Evolutionary conservation across 495 filamentous ascomycete genomes (phyloP), one percentile per base, ranked within the genome.

Genomic region (Chaetomidium leptoderma): DNA sequence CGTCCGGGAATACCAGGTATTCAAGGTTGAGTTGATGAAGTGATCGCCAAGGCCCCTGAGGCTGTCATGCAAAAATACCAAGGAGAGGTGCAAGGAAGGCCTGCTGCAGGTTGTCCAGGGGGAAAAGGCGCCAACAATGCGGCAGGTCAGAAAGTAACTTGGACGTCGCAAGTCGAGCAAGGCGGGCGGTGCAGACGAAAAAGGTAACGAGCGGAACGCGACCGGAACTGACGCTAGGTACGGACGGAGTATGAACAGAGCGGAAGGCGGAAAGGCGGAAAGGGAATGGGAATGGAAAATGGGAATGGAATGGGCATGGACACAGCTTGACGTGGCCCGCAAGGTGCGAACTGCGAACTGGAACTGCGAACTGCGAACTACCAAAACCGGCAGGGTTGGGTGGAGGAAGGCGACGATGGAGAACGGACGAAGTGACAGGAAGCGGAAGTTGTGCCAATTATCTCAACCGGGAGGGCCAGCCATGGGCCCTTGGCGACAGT

Each of bases 51-150:
- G 59, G 50, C 37, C 39, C 30, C 44, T 56, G 53, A 59, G 55
- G 55, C 58, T 64, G 60, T 56, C 64, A 66, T 59, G 37, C 35
- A 56, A 46, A 24, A 63, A 14, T 14, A 35, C 60, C 60, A 44
- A 58, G 44, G 35, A 21, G 7, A 26, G 21, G 24, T 7, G 39
- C 59, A 53, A 40, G 29, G 48, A 40, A 27, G 40, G 7, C n/a
- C 32, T 14, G 27, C 45, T 30, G 45, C 29, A 42, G 36, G 39
- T 33, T 8, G 14, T 39, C 23, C 35, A 17, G 27, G 32, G 40
- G 46, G 3, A 33, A 48, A 33, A 36, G 23, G 49, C 35, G 33
- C 24, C 32, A 26, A 46, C 47, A 42, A 23, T 24, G 23, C 13
- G 40, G 19, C 23, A 11, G 32, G 32, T 35, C 9, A 35, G 32